A percentile compares a stretch with the other conserved stretches of the same genome.
phyloP scores from a whole-genome alignment of 2,329 filamentous ascomycete genomes.

The Xylariomycetidae sp. region DNA sequence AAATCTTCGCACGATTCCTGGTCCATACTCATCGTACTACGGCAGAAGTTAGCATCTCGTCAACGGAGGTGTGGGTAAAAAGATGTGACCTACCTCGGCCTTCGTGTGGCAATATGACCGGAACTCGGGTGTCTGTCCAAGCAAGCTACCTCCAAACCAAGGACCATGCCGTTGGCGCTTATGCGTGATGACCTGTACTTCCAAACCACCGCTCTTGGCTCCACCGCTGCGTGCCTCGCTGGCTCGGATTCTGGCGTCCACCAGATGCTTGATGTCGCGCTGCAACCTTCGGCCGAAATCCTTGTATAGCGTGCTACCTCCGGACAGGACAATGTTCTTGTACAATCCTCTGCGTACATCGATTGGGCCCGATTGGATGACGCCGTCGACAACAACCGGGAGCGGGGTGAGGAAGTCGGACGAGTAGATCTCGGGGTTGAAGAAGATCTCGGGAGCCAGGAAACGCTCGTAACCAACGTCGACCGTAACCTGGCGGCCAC shows the following conservation, averaged over 20 bases:
- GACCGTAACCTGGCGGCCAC: conserved; percentile 76
- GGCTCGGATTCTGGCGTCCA: conserved; percentile 86
- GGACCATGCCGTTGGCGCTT: conserved; percentile 96
- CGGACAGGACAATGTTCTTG: conserved; percentile 98
- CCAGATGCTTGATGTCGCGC: conserved; percentile 92
- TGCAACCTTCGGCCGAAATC: conserved; percentile 95
- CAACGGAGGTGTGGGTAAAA: conserved; percentile 1
- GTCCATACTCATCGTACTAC: conserved; percentile 91
- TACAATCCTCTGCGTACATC: conserved; percentile 95
- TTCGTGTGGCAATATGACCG: conserved; percentile 98
- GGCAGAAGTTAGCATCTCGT: conserved; percentile 3
- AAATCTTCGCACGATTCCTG: conserved; percentile 91
- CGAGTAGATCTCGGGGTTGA: conserved; percentile 99
- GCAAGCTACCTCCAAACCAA: conserved; percentile 95
- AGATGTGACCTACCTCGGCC: conserved; percentile 59
- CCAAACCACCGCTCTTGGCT: conserved; percentile 86
- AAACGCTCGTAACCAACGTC: conserved; percentile 98
- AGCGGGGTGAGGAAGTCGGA: conserved; percentile 97
- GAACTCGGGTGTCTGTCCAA: conserved; percentile 97
- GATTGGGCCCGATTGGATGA: conserved; percentile 96
- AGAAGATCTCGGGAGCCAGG: conserved; percentile 97
- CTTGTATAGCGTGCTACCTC: conserved; percentile 96
- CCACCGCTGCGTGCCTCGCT: conserved; percentile 89
- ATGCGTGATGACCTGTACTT: conserved; percentile 95
- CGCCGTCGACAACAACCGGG: conserved; percentile 87